Evolutionary conservation across 306 rosid species (phyloP).

Genomic region (Oxytropis ochrocephala): DNA sequence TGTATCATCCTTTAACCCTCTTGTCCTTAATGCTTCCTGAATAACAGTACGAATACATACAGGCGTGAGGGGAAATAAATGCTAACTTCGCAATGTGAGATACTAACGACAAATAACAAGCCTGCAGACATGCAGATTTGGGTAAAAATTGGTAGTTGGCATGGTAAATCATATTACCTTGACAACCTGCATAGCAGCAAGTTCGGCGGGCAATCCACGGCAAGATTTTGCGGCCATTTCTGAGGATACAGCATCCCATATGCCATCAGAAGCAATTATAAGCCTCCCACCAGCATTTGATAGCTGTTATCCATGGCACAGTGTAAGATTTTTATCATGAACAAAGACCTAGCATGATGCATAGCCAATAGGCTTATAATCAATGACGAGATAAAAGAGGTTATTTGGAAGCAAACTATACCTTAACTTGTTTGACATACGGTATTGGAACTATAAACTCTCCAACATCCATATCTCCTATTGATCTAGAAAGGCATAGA

Average conservation of each 20-base stretch:
- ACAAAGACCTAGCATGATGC: constrained; percentile 9
- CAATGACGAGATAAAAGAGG: neutral
- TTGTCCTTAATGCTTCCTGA: constrained; percentile 74
- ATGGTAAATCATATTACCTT: constrained; percentile 46
- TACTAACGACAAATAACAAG: constrained; percentile 10
- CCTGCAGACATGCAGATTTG: constrained; percentile 8
- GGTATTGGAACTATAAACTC: constrained; percentile 95
- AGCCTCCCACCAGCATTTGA: constrained; percentile 92
- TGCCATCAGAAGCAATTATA: constrained; percentile 91
- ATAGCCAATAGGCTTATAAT: constrained; percentile 6
- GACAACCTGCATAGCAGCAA: constrained; percentile 89
- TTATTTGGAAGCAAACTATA: constrained; percentile 18
- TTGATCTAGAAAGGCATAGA: constrained; percentile 92
- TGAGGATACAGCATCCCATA: constrained; percentile 92
- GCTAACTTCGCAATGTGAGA: neutral
- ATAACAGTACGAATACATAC: constrained; percentile 3
- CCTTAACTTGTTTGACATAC: constrained; percentile 95
- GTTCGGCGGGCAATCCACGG: constrained; percentile 89
- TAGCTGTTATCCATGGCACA: constrained; percentile 40
- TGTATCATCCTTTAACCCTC: constrained; percentile 92
- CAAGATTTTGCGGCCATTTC: constrained; percentile 85
- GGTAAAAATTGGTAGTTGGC: neutral
- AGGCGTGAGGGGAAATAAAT: constrained; percentile 12
- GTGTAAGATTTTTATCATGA: constrained; percentile 24
- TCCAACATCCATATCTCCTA: constrained; percentile 98